Percentiles rank a stretch among this genome's conserved stretches.
These are phyloP conservation scores for Fusarium sp. DNA, from an alignment of 2,329 filamentous ascomycete genomes.

Conservation along the genomic window DNA sequence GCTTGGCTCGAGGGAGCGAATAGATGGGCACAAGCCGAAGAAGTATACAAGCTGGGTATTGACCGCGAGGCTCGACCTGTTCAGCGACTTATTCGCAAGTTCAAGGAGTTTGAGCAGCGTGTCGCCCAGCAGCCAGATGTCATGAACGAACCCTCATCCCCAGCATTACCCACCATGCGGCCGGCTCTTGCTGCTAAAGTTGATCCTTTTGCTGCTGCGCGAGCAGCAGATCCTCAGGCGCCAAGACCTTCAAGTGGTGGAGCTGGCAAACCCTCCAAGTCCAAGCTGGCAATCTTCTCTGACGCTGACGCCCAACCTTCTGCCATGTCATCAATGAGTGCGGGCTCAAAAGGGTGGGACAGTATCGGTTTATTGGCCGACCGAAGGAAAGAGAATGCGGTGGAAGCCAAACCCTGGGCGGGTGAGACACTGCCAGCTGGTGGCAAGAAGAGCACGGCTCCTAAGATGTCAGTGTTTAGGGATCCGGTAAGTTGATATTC, in stretches of 20 bases:
- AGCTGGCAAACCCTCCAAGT: constrained; percentile 72
- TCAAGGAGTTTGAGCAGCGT: constrained; percentile 87
- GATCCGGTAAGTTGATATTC: constrained; percentile 77
- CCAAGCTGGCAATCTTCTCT: constrained; percentile 92
- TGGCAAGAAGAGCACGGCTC: constrained; percentile 76
- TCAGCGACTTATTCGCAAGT: constrained; percentile 86
- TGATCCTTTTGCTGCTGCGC: constrained; percentile 77
- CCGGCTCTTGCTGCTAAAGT: constrained; percentile 86
- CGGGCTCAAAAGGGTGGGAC: constrained; percentile 82
- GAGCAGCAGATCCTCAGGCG: constrained; percentile 72
- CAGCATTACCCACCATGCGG: constrained; percentile 83
- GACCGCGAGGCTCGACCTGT: constrained; percentile 86
- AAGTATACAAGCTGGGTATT: constrained; percentile 90
- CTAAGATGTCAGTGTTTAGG: constrained; percentile 93
- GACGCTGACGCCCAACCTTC: constrained; percentile 73
- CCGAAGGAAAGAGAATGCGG: constrained; percentile 91
- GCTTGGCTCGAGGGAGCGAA: constrained; percentile 88
- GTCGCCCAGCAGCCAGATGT: constrained; percentile 72
- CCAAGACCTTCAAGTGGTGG: constrained; percentile 60
- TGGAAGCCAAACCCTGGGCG: constrained; percentile 89
- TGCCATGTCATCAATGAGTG: constrained; percentile 61
- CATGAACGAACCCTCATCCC: constrained; percentile 78
- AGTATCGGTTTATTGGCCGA: constrained; percentile 87
- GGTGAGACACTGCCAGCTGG: constrained; percentile 91
- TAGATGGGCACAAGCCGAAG: constrained; percentile 90